A percentile compares a stretch with the other conserved stretches of the same genome.
phyloP scores from a whole-genome alignment of 2,329 filamentous ascomycete species.

The Didymellaceae sp. region DNA sequence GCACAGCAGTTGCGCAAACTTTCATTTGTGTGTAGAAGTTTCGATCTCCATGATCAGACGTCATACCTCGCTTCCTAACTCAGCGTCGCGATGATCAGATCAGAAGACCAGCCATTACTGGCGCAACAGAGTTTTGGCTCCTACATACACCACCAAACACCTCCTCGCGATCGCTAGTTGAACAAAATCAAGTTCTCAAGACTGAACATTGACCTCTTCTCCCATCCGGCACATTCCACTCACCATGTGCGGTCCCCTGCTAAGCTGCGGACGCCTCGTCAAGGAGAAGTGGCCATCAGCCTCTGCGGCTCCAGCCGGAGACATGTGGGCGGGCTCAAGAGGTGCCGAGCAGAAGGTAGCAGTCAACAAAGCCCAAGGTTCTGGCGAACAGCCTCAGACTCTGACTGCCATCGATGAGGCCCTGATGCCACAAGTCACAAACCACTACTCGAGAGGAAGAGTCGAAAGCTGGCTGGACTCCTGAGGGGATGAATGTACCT shows the following conservation, averaged over 20 bases:
- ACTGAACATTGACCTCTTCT: not conserved
- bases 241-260: conserved; percentile 10
- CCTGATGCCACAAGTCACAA: conserved; percentile 17
- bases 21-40: not conserved
- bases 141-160: conserved; percentile 8
- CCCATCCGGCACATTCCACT: not conserved
- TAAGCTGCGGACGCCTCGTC: conserved; percentile 9
- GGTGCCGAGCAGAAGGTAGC: conserved; percentile 3
- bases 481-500: not conserved
- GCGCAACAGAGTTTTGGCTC: conserved; percentile 1
- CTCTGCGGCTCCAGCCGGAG: conserved; percentile 12
- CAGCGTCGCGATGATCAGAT: conserved; percentile 7
- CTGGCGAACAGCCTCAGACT: not conserved
- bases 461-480: conserved; percentile 11
- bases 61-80: conserved; percentile 18
- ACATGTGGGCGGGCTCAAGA: conserved; percentile 17
- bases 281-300: conserved; percentile 16
- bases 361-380: not conserved
- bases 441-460: conserved; percentile 15
- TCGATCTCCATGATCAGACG: conserved; percentile 7
- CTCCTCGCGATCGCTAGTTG: not conserved
- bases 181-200: not conserved
- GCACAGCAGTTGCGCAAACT: no score
- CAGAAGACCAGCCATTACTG: conserved; percentile 11
- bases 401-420: conserved; percentile 7